Evolutionary conservation across 2,329 filamentous ascomycete genomes (phyloP).

Genomic region (Diaporthe batatas): DNA sequence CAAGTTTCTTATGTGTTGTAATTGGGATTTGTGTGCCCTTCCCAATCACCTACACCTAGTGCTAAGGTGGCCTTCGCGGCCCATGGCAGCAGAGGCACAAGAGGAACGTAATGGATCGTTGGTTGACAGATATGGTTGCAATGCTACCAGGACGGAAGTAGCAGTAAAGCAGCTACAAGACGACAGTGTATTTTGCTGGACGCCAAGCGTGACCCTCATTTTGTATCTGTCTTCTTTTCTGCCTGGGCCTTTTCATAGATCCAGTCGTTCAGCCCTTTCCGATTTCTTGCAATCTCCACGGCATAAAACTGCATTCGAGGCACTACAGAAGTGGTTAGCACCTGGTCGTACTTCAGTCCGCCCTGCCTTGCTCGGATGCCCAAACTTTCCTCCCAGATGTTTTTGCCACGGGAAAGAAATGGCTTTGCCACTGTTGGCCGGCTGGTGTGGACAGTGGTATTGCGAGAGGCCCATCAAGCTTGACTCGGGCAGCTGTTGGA

Average conservation of each 20-base stretch:
- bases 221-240: constrained; percentile 62
- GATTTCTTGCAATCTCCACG: constrained; percentile 84
- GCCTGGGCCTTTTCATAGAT: constrained; percentile 87
- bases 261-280: constrained; percentile 94
- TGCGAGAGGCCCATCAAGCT: constrained; percentile 58
- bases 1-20: too few relatives aligned
- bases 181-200: not conserved
- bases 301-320: constrained; percentile 86
- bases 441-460: not conserved
- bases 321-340: constrained; percentile 50
- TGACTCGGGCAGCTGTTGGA: constrained; percentile 46
- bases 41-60: too few relatives aligned
- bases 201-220: constrained; percentile 29
- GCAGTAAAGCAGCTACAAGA: too few relatives aligned
- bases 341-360: not conserved
- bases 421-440: too few relatives aligned
- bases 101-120: too few relatives aligned
- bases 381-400: not conserved
- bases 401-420: too few relatives aligned
- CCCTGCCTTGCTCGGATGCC: not conserved
- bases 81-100: too few relatives aligned
- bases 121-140: too few relatives aligned
- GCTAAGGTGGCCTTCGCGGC: too few relatives aligned
- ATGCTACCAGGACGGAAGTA: too few relatives aligned
- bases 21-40: too few relatives aligned